A percentile compares a stretch with the other conserved stretches of the same genome.
Evolutionary conservation across 495 filamentous ascomycete genomes (phyloP).

Genomic region (Amniculicola lignicola): DNA sequence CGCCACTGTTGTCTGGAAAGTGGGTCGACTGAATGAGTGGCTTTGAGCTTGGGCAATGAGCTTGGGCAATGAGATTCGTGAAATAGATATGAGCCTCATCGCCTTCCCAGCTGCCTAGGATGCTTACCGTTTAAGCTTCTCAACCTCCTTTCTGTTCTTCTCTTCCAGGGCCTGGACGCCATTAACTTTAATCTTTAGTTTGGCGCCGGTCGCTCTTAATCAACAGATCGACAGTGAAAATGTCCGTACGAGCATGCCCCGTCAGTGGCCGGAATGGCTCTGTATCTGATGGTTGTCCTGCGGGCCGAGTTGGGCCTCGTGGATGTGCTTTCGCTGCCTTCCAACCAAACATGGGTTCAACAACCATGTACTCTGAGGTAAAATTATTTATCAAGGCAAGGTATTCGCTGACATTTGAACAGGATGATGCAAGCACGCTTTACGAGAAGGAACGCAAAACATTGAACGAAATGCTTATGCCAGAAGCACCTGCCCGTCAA

Average conservation of each 20-base stretch:
- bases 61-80: background rate
- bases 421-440: constrained; percentile 25
- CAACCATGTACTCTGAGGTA: constrained; percentile 9
- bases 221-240: background rate
- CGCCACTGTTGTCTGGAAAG: background rate
- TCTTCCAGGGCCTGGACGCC: background rate
- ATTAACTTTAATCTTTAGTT: background rate
- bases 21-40: constrained; percentile 1
- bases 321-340: constrained; percentile 21
- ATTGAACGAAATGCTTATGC: constrained; percentile 36
- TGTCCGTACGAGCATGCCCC: constrained; percentile 15
- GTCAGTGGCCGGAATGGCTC: constrained; percentile 5
- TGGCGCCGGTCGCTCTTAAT: constrained; percentile 10
- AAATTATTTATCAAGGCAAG: background rate
- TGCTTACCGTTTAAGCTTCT: constrained; percentile 6
- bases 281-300: constrained; percentile 4
- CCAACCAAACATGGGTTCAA: constrained; percentile 7
- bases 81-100: constrained; percentile 4
- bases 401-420: constrained; percentile 11
- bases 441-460: constrained; percentile 34
- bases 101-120: background rate
- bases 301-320: constrained; percentile 8
- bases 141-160: background rate
- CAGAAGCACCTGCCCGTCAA: constrained; percentile 34
- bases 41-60: background rate